Percentiles rank a stretch among this genome's conserved stretches.
These are phyloP conservation scores for Gomphus bonarii DNA, from an alignment of 1,284 basidiomycete genomes.

Conservation along the genomic window DNA sequence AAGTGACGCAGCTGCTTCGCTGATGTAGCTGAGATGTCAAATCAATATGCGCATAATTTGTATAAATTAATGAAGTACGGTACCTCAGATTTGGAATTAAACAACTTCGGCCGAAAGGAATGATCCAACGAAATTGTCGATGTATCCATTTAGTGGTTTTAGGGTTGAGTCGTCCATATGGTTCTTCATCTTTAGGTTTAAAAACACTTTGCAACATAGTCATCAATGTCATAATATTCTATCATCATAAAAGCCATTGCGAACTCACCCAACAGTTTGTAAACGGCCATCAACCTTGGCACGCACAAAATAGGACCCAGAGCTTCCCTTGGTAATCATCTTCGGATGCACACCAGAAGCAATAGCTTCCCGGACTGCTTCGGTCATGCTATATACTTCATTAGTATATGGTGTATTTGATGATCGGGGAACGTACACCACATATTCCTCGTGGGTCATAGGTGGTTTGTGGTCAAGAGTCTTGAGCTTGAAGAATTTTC, in stretches of 20 bases:
- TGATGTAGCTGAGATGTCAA: constrained; percentile 38
- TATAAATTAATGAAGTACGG: background rate
- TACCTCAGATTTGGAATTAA: constrained; percentile 80
- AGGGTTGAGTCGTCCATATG: constrained; percentile 75
- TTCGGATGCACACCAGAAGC: constrained; percentile 73
- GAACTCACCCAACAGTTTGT: constrained; percentile 67
- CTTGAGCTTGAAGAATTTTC: constrained; percentile 37
- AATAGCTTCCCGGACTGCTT: constrained; percentile 62
- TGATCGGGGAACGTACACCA: constrained; percentile 37
- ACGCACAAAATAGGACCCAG: constrained; percentile 80
- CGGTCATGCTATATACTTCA: constrained; percentile 38
- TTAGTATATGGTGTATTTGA: constrained; percentile 9
- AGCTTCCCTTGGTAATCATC: constrained; percentile 80
- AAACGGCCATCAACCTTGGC: constrained; percentile 59
- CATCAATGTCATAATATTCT: background rate
- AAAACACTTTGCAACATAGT: constrained; percentile 48
- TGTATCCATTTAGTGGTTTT: constrained; percentile 92
- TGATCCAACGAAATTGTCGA: constrained; percentile 74
- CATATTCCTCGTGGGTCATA: constrained; percentile 62
- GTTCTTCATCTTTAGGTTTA: constrained; percentile 87
- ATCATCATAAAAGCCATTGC: background rate
- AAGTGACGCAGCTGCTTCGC: constrained; percentile 79
- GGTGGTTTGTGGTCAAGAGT: constrained; percentile 70
- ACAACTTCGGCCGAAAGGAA: constrained; percentile 78
- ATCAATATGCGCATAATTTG: background rate